phyloP scores from a whole-genome alignment of 2,329 filamentous ascomycete genomes.

The Mycosphaerella sp. region DNA sequence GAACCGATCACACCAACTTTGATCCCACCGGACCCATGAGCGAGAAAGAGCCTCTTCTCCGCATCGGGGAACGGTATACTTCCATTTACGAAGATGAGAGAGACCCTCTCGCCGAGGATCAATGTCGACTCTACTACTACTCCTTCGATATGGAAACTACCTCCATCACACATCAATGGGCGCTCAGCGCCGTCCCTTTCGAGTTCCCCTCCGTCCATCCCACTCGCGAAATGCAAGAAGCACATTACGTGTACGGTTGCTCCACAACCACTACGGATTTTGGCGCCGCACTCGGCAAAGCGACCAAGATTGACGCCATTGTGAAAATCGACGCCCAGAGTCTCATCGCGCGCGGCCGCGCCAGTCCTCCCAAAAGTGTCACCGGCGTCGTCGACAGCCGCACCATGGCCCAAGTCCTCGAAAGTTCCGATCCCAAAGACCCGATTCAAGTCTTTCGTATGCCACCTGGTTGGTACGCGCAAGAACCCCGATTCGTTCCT shows the following conservation, averaged over 20 bases:
- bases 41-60: constrained; percentile 28
- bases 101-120: constrained; percentile 49
- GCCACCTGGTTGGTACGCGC: constrained; percentile 56
- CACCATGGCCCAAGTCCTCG: constrained; percentile 48
- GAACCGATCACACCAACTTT: constrained; percentile 23
- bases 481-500: constrained; percentile 61
- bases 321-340: constrained; percentile 54
- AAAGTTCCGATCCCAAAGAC: constrained; percentile 34
- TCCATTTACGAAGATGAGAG: constrained; percentile 9
- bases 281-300: constrained; percentile 54
- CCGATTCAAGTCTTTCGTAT: constrained; percentile 57
- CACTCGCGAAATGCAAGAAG: constrained; percentile 49
- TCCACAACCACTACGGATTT: constrained; percentile 53
- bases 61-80: constrained; percentile 11
- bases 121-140: constrained; percentile 66
- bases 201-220: constrained; percentile 60
- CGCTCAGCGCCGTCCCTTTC: constrained; percentile 57
- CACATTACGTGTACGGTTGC: constrained; percentile 62
- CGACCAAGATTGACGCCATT: constrained; percentile 60
- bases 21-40: constrained; percentile 28
- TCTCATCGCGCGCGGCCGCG: constrained; percentile 50
- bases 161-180: constrained; percentile 56
- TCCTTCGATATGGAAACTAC: constrained; percentile 46
- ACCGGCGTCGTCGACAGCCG: constrained; percentile 58
- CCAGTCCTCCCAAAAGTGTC: constrained; percentile 35